A percentile compares a stretch with the other conserved stretches of the same genome.
Evolutionary conservation across 2,329 filamentous ascomycete species (phyloP).

Genomic region (Fusarium papillatum): DNA sequence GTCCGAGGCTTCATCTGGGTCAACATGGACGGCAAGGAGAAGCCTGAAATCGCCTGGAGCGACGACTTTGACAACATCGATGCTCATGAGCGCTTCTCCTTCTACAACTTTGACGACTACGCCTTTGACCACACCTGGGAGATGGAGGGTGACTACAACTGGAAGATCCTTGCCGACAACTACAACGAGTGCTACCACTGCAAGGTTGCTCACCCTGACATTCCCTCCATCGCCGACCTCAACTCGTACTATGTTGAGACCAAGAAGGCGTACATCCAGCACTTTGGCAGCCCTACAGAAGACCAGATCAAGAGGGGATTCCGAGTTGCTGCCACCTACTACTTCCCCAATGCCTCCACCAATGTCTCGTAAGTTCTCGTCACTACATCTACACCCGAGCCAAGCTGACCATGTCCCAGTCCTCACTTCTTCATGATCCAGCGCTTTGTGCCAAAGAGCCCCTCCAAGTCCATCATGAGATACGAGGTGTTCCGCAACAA

Average conservation of each 20-base stretch:
- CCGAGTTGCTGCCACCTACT: conserved; percentile 61
- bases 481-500: conserved; percentile 76
- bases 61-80: conserved; percentile 65
- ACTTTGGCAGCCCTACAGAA: conserved; percentile 60
- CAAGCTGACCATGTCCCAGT: conserved; percentile 45
- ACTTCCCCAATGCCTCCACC: conserved; percentile 64
- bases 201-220: conserved; percentile 70
- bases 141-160: conserved; percentile 70
- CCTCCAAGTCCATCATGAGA: conserved; percentile 66
- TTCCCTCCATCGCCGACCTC: conserved; percentile 68
- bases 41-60: conserved; percentile 63
- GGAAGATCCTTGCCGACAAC: conserved; percentile 73
- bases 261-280: conserved; percentile 62
- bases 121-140: conserved; percentile 70
- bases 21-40: conserved; percentile 63
- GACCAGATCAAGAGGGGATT: conserved; percentile 64
- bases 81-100: conserved; percentile 56
- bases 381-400: not conserved
- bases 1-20: conserved; percentile 69
- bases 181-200: conserved; percentile 79
- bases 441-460: conserved; percentile 68
- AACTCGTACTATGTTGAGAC: conserved; percentile 66
- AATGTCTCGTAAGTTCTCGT: conserved; percentile 60
- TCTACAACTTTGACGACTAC: conserved; percentile 66
- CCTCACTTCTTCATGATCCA: conserved; percentile 76